Conservation (phyloP, 306 rosid species). For the Carpinus fangiana region DNA sequence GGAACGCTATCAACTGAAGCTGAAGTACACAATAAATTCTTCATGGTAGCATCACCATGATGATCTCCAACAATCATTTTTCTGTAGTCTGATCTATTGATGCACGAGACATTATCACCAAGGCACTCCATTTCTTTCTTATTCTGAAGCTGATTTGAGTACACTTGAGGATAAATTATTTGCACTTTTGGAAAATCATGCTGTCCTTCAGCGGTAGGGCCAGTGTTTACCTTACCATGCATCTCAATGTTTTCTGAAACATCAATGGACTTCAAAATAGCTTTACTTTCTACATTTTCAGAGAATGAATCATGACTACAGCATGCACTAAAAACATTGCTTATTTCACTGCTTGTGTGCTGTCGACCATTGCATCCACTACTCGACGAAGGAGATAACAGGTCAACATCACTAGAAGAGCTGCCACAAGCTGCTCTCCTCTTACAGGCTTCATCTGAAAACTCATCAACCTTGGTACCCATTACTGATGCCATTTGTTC, state of each 20-base stretch:
- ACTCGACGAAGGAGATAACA: slow-evolving; percentile 19
- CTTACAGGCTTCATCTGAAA: slow-evolving; percentile 16
- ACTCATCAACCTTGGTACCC: neutral
- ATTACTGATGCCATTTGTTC: slow-evolving; percentile 15
- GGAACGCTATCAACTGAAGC: too few relatives aligned
- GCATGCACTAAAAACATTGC: slow-evolving; percentile 7
- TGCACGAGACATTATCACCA: too few relatives aligned
- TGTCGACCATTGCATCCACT: slow-evolving; percentile 6
- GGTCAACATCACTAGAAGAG: slow-evolving; percentile 2
- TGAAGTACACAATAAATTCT: too few relatives aligned
- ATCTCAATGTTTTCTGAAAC: slow-evolving; percentile 18
- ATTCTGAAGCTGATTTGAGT: slow-evolving; percentile 18
- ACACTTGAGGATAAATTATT: slow-evolving; percentile 3
- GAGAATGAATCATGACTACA: slow-evolving; percentile 8
- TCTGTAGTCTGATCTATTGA: too few relatives aligned
- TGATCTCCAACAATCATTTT: too few relatives aligned
- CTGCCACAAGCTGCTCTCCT: neutral
- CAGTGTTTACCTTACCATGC: slow-evolving; percentile 14
- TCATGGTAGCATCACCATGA: too few relatives aligned
- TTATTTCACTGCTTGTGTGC: slow-evolving; percentile 18
- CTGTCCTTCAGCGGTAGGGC: neutral
- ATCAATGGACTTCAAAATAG: slow-evolving; percentile 9
- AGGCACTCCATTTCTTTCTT: neutral
- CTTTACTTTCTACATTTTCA: slow-evolving; percentile 9
- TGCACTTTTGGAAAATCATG: neutral